phyloP scores from a whole-genome alignment of 495 filamentous ascomycete species.

The Neurospora sp. region DNA sequence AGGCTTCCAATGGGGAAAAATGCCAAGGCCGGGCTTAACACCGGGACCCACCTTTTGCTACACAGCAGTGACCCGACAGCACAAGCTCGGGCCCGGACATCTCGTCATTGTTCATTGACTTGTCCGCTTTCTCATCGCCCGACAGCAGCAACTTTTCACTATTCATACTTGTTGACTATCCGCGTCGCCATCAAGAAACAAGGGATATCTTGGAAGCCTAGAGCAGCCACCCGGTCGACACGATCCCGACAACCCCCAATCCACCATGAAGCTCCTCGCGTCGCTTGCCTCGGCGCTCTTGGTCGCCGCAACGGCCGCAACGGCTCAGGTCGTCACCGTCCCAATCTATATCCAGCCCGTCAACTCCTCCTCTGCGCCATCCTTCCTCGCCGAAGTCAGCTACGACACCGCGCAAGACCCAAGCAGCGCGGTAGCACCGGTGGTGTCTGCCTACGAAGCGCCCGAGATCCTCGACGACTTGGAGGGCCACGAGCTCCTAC shows the following conservation, averaged over 20 bases:
- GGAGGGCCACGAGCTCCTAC: constrained; percentile 24
- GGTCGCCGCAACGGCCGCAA: constrained; percentile 16
- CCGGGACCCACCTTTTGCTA: background rate
- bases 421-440: constrained; percentile 10
- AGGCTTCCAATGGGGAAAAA: background rate
- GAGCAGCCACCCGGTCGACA: background rate
- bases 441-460: constrained; percentile 35
- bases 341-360: constrained; percentile 39
- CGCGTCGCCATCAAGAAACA: background rate
- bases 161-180: background rate
- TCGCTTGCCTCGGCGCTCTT: constrained; percentile 17
- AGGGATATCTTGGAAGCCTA: background rate
- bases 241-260: background rate
- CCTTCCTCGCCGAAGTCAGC: constrained; percentile 37
- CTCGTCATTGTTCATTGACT: background rate
- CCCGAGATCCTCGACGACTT: constrained; percentile 33
- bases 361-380: constrained; percentile 17
- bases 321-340: constrained; percentile 16
- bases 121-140: background rate
- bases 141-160: background rate
- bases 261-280: background rate
- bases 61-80: background rate
- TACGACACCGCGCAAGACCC: constrained; percentile 25
- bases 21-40: background rate
- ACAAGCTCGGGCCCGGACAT: background rate